Base-by-base conservation (phyloP, 1,284 basidiomycete species). In the Melampsora americana region DNA sequence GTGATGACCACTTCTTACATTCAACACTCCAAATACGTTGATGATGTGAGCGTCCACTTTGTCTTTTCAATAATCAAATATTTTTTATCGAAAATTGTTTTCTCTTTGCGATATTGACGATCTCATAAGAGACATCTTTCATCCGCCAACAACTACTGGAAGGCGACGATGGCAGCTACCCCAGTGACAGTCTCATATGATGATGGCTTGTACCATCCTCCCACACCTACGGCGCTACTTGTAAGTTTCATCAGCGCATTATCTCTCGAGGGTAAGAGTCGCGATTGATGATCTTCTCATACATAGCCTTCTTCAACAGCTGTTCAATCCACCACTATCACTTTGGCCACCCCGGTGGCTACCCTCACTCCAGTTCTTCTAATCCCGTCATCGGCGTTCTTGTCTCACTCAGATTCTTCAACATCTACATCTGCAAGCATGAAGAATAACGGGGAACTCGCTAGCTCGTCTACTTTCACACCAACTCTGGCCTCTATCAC, bases 121-220 rank as follows among this genome's bases (percentile, higher is more conserved):
- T 44, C 16, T 44, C 42, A 44, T 44, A 14, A 9, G 42, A 44
- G 42, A 14, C 12, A 44, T 44, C 42, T 14, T 44, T 44, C 12
- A 44, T 44, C 42, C 42, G 9, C 12, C 42, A 44, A 44, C 42
- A 14, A 44, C 42, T 44, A 44, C 2, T 14, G 42, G 42, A 44
- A 44, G 42, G 42, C 42, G 11, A 44, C 42, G 42, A 56, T 56
- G 53, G 70, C 59, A 23, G 61, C 70, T 23, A 26, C 48, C 35
- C 28, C 18, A 23, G 48, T 44, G 2, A 66, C 70, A 23, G n/a
- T 30, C 26, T 61, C 60, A 23, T 65, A 62, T 30, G 70, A 72
- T 72, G 70, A 72, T 56, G 70, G 70, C 2, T 48, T 72, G 9
- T 72, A 72, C 61, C 70, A 72, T 48, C 70, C 70, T 44, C 32